These are phyloP conservation scores for Sporothrix schenckii DNA, from an alignment of 2,329 filamentous ascomycete genomes.

Conservation along the genomic window DNA sequence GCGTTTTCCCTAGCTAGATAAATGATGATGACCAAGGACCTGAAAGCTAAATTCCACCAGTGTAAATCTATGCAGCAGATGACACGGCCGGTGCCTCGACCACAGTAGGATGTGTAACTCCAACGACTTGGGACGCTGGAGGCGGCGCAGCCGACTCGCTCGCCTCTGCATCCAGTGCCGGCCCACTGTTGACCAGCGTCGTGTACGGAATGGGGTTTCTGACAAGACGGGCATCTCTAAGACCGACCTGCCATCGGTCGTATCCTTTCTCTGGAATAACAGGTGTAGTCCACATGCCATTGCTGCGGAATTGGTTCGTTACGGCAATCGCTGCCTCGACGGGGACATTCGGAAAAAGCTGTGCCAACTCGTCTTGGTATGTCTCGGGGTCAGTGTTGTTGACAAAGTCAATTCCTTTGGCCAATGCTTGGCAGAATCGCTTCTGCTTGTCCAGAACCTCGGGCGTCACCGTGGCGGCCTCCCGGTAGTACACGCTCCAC, in stretches of 20 bases:
- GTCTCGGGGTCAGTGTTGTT: neutral
- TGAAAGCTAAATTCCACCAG: neutral
- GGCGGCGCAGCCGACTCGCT: too few relatives aligned
- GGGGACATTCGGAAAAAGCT: constrained; percentile 15
- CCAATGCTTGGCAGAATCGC: neutral
- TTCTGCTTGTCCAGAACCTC: neutral
- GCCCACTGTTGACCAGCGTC: neutral
- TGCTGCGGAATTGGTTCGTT: constrained; percentile 30
- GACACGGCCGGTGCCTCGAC: neutral
- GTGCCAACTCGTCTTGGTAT: neutral
- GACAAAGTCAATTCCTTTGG: constrained; percentile 1
- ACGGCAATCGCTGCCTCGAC: constrained; percentile 31
- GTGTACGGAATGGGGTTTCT: constrained; percentile 26
- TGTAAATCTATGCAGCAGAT: neutral
- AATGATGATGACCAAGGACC: neutral
- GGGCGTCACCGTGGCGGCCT: neutral
- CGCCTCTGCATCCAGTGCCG: neutral
- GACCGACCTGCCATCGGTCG: constrained; percentile 31
- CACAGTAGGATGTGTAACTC: too few relatives aligned
- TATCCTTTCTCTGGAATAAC: constrained; percentile 25
- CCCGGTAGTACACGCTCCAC: constrained; percentile 1
- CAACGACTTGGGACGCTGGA: neutral
- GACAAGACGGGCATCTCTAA: constrained; percentile 29
- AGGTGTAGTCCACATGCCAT: constrained; percentile 33
- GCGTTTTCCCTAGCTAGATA: neutral